Conservation (phyloP, 352 stramenopile genomes). For the Pythium coloratum region DNA sequence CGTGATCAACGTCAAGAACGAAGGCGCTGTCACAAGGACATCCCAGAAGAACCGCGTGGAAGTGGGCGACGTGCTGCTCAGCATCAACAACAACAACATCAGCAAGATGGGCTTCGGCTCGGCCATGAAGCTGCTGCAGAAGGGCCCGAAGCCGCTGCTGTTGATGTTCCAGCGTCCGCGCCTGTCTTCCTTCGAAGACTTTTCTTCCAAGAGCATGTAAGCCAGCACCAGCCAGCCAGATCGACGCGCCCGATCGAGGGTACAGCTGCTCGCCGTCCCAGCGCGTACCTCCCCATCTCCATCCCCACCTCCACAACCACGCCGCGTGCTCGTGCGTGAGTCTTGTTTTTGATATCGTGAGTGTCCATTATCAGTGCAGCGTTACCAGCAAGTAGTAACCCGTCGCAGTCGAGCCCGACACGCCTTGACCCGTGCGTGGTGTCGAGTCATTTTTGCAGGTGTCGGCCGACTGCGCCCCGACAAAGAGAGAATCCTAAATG, state of each 20-base stretch:
- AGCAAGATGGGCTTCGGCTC: slow-evolving; percentile 88
- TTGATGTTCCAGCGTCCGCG: slow-evolving; percentile 85
- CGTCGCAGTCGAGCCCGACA: neutral
- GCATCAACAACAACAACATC: slow-evolving; percentile 92
- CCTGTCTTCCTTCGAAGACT: slow-evolving; percentile 31
- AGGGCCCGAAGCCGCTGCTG: slow-evolving; percentile 81
- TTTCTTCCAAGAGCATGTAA: slow-evolving; percentile 37
- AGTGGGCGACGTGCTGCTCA: slow-evolving; percentile 78
- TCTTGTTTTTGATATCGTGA: slow-evolving; percentile 16
- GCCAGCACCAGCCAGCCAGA: neutral
- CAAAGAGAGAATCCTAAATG: slow-evolving; percentile 3
- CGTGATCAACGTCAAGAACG: slow-evolving; percentile 88
- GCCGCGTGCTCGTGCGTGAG: neutral
- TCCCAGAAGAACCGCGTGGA: slow-evolving; percentile 85
- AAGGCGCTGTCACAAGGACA: slow-evolving; percentile 75
- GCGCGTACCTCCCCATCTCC: slow-evolving; percentile 1
- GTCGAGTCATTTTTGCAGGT: slow-evolving; percentile 5
- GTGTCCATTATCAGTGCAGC: slow-evolving; percentile 8
- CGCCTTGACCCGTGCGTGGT: neutral
- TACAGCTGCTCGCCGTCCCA: neutral
- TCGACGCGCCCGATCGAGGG: slow-evolving; percentile 6
- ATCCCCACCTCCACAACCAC: neutral
- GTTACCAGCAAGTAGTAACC: slow-evolving; percentile 1
- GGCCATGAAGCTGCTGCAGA: slow-evolving; percentile 85
- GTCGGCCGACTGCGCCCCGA: neutral